phyloP scores from a whole-genome alignment of 306 rosid species.

The Cucurbita ficifolia region DNA sequence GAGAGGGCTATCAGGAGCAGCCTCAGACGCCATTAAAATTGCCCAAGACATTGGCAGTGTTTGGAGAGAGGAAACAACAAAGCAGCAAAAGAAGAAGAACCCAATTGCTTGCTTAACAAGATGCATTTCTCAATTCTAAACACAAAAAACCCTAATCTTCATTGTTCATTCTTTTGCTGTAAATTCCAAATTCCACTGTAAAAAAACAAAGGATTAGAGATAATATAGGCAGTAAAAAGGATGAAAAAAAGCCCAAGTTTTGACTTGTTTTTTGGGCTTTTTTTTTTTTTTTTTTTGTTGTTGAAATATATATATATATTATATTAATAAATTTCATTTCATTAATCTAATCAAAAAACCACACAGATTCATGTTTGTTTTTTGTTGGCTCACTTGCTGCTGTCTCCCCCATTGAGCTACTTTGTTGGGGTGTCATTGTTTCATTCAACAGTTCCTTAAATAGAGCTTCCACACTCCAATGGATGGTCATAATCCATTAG shows the following conservation, averaged over 20 bases:
- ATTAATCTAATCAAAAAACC: slow-evolving; percentile 2
- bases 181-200: slow-evolving; percentile 4
- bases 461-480: not conserved
- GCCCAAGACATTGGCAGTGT: slow-evolving; percentile 59
- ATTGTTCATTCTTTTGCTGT: not conserved
- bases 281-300: too few relatives aligned
- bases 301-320: too few relatives aligned
- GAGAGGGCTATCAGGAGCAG: slow-evolving; percentile 83
- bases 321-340: not conserved
- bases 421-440: slow-evolving; percentile 7
- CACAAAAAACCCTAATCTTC: not conserved
- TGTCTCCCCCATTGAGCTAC: slow-evolving; percentile 1
- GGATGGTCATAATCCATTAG: not conserved
- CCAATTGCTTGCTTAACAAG: slow-evolving; percentile 51
- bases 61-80: slow-evolving; percentile 63
- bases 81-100: slow-evolving; percentile 25
- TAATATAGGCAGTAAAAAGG: not conserved
- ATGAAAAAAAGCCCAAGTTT: slow-evolving; percentile 7
- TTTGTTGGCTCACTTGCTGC: not conserved
- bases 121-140: slow-evolving; percentile 75
- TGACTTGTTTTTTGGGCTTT: slow-evolving; percentile 5
- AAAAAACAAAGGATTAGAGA: not conserved
- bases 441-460: not conserved
- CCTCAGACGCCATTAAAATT: slow-evolving; percentile 63
- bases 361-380: not conserved